A percentile compares a stretch with the other conserved stretches of the same genome.
Evolutionary conservation across 305 asterid species (phyloP).

Genomic region (Solanum hybrid): DNA sequence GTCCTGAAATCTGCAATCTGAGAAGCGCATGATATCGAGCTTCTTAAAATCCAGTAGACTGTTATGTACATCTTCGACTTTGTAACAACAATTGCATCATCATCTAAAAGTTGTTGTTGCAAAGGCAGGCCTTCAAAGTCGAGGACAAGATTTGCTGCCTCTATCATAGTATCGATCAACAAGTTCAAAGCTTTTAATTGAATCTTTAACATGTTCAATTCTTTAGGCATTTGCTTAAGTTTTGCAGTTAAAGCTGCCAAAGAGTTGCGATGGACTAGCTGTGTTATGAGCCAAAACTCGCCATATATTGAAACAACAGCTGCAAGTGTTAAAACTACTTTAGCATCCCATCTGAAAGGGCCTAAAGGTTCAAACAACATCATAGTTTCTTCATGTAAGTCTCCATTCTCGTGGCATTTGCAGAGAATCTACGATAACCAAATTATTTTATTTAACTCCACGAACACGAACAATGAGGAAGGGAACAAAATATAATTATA

Average conservation of each 20-base stretch:
- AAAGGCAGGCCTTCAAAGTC: slow-evolving; percentile 34
- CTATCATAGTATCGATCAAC: slow-evolving; percentile 41
- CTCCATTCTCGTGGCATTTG: slow-evolving; percentile 22
- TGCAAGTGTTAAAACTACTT: slow-evolving; percentile 47
- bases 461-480: background rate
- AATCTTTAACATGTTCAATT: slow-evolving; percentile 17
- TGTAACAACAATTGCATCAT: slow-evolving; percentile 17
- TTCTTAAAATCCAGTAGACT: slow-evolving; percentile 57
- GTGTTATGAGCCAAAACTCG: slow-evolving; percentile 38
- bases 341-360: slow-evolving; percentile 56
- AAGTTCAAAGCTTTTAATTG: slow-evolving; percentile 37
- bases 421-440: slow-evolving; percentile 32
- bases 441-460: background rate
- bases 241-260: slow-evolving; percentile 38
- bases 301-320: slow-evolving; percentile 38
- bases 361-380: slow-evolving; percentile 42
- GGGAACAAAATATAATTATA: background rate
- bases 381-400: slow-evolving; percentile 41
- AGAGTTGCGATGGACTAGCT: slow-evolving; percentile 27
- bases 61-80: slow-evolving; percentile 42
- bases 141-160: slow-evolving; percentile 28
- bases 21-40: slow-evolving; percentile 44
- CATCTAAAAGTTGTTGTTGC: slow-evolving; percentile 41
- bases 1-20: slow-evolving; percentile 38
- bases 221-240: slow-evolving; percentile 30